Percentiles rank a stretch among this genome's conserved stretches.
Conservation (phyloP, 495 filamentous ascomycete genomes). For the Rhizodiscina lignyota region DNA sequence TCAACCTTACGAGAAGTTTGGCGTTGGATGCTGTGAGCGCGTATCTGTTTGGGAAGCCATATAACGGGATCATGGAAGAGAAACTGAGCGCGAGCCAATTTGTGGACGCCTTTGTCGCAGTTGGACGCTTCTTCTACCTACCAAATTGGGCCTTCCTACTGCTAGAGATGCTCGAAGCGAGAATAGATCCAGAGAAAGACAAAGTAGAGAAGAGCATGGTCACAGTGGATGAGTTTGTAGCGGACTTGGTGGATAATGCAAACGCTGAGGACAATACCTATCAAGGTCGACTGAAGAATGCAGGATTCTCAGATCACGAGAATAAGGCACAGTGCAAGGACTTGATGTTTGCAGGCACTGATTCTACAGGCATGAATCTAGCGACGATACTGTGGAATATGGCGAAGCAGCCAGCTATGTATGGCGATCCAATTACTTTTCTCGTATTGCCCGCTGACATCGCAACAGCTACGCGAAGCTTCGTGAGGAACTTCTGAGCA, state of each 20-base stretch:
- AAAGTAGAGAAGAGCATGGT: conserved; percentile 14
- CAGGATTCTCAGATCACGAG: conserved; percentile 24
- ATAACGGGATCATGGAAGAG: conserved; percentile 20
- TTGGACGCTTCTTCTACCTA: conserved; percentile 32
- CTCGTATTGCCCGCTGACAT: not conserved
- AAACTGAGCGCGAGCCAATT: conserved; percentile 9
- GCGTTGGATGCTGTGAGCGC: conserved; percentile 29
- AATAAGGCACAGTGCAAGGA: conserved; percentile 29
- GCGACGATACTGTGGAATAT: conserved; percentile 27
- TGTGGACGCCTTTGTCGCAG: conserved; percentile 27
- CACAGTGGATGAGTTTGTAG: conserved; percentile 24
- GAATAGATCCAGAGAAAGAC: conserved; percentile 14
- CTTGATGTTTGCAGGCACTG: conserved; percentile 25
- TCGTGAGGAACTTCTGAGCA: conserved; percentile 18
- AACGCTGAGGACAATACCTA: conserved; percentile 21
- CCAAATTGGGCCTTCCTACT: conserved; percentile 21
- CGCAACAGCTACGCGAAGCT: conserved; percentile 25
- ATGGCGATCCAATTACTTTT: conserved; percentile 3
- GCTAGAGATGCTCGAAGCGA: conserved; percentile 19
- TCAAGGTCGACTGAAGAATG: conserved; percentile 28
- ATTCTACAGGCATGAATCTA: conserved; percentile 30
- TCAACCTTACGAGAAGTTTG: conserved; percentile 25
- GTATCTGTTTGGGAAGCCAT: conserved; percentile 29
- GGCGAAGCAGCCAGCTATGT: conserved; percentile 25
- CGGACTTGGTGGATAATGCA: conserved; percentile 15